Evolutionary conservation across 805 yeast genomes (phyloP).

Genomic region (Jamesozyma gamospora): DNA sequence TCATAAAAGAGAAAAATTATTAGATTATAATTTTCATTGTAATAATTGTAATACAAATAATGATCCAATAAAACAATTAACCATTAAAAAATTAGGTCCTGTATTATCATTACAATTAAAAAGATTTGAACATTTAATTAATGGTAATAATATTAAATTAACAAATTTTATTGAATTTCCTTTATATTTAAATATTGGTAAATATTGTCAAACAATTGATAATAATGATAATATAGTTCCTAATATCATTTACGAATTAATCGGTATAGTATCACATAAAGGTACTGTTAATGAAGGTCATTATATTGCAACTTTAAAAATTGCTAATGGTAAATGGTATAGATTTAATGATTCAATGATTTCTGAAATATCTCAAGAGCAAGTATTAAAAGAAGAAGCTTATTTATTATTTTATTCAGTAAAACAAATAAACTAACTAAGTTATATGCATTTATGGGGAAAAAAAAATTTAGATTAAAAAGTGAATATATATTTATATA

Average conservation of each 20-base stretch:
- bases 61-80: slow-evolving; percentile 62
- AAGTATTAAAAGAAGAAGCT: slow-evolving; percentile 64
- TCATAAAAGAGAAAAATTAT: slow-evolving; percentile 62
- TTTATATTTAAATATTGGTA: slow-evolving; percentile 56
- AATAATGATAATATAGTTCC: slow-evolving; percentile 16
- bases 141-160: slow-evolving; percentile 49
- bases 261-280: slow-evolving; percentile 77
- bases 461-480: not conserved
- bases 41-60: slow-evolving; percentile 51
- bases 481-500: not conserved
- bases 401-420: slow-evolving; percentile 66
- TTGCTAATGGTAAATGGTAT: slow-evolving; percentile 72
- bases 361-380: slow-evolving; percentile 50
- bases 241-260: slow-evolving; percentile 62
- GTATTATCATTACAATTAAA: slow-evolving; percentile 80
- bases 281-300: slow-evolving; percentile 97
- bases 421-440: slow-evolving; percentile 16
- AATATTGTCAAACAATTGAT: slow-evolving; percentile 34
- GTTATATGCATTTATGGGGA: not conserved
- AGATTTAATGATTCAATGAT: slow-evolving; percentile 85
- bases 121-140: slow-evolving; percentile 38
- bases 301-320: slow-evolving; percentile 71
- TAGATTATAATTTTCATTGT: slow-evolving; percentile 65
- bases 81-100: slow-evolving; percentile 60
- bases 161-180: slow-evolving; percentile 71